Conservation (phyloP, 306 rosid species). For the Boehmeria nivea region DNA sequence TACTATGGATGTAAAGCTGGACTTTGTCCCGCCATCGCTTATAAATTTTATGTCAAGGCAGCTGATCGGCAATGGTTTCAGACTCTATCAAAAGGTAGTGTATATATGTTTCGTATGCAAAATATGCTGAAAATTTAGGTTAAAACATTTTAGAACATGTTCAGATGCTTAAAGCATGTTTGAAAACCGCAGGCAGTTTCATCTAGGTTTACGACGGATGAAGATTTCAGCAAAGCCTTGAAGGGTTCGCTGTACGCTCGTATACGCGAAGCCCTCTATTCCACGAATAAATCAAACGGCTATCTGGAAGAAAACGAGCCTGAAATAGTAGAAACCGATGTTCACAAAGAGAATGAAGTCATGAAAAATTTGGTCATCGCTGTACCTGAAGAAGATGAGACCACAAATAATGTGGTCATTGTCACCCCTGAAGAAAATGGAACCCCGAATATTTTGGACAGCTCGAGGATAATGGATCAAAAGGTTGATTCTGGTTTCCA, state of each 20-base stretch:
- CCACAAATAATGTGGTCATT: constrained; percentile 10
- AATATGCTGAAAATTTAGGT: constrained; percentile 7
- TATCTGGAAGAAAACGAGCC: constrained; percentile 23
- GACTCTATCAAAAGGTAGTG: constrained; percentile 76
- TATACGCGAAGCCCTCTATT: constrained; percentile 46
- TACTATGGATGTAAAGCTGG: constrained; percentile 88
- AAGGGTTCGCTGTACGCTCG: constrained; percentile 49
- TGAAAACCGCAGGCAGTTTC: constrained; percentile 52
- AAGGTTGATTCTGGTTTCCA: constrained; percentile 24
- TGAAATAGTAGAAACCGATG: constrained; percentile 19
- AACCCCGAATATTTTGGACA: constrained; percentile 16
- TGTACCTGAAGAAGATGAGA: constrained; percentile 21
- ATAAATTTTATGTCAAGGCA: constrained; percentile 90
- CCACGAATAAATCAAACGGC: constrained; percentile 21
- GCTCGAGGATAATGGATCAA: constrained; percentile 15
- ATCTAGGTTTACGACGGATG: constrained; percentile 44
- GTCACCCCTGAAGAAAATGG: constrained; percentile 24
- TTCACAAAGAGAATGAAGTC: constrained; percentile 22
- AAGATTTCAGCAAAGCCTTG: constrained; percentile 56
- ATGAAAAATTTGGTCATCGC: constrained; percentile 5
- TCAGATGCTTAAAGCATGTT: background rate
- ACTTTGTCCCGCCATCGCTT: constrained; percentile 73
- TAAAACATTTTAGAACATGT: background rate
- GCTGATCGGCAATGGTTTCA: constrained; percentile 86
- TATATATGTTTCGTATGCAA: too few relatives aligned